Percentiles rank a stretch among this genome's conserved stretches.
Evolutionary conservation across 805 yeast species (phyloP).

Genomic region (Sugiyamaella smithiae): DNA sequence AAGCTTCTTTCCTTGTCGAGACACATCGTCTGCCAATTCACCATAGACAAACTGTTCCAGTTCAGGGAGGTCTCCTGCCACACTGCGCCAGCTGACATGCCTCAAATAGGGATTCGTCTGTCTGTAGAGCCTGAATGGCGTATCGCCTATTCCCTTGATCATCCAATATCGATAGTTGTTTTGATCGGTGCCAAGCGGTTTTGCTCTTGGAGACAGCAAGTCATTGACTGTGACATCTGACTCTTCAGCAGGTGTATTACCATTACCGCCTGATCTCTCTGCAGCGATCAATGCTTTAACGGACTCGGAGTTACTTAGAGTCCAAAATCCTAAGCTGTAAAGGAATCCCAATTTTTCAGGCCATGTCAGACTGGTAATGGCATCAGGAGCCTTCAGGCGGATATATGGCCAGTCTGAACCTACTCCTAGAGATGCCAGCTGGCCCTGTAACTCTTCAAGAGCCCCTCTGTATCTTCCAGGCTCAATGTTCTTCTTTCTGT

Average conservation of each 20-base stretch:
- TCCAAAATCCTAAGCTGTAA: constrained; percentile 34
- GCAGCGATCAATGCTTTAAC: constrained; percentile 24
- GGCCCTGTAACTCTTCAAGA: constrained; percentile 37
- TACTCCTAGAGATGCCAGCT: constrained; percentile 29
- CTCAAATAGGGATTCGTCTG: constrained; percentile 33
- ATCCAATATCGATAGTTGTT: constrained; percentile 25
- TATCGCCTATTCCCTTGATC: constrained; percentile 27
- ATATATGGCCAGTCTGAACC: constrained; percentile 29
- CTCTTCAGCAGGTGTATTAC: not conserved
- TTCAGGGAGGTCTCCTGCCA: constrained; percentile 31
- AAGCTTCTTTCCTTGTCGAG: constrained; percentile 8
- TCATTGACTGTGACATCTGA: not conserved
- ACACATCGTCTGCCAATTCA: not conserved
- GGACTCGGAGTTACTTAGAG: constrained; percentile 31
- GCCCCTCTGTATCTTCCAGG: constrained; percentile 36
- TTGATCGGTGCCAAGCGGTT: constrained; percentile 24
- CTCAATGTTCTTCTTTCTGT: constrained; percentile 42
- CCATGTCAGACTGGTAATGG: constrained; percentile 22
- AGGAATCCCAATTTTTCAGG: constrained; percentile 35
- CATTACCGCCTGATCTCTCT: not conserved
- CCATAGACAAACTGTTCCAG: constrained; percentile 20
- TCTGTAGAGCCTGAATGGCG: constrained; percentile 35
- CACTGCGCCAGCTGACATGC: constrained; percentile 35
- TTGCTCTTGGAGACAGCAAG: not conserved
- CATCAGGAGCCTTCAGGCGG: constrained; percentile 22